Evolutionary conservation across 768 basidiomycete genomes (phyloP).

Genomic region (Hortiboletus flavorubellus): DNA sequence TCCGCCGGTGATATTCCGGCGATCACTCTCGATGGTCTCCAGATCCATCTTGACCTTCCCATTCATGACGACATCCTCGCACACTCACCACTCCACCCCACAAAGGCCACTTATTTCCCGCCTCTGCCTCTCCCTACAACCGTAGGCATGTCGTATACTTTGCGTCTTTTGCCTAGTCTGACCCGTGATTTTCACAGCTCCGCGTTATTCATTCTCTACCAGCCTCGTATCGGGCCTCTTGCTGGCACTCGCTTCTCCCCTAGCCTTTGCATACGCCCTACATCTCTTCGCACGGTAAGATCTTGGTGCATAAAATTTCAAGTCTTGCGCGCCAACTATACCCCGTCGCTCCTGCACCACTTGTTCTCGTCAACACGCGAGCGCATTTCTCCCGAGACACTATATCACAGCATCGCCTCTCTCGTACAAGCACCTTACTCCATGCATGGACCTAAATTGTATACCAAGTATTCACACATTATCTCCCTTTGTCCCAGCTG

Average conservation of each 20-base stretch:
- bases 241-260: slow-evolving; percentile 13
- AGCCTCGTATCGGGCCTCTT: slow-evolving; percentile 16
- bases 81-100: slow-evolving; percentile 23
- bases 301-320: neutral
- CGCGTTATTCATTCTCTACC: slow-evolving; percentile 11
- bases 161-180: neutral
- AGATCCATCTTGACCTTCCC: slow-evolving; percentile 27
- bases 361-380: no score
- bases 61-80: slow-evolving; percentile 24
- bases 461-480: slow-evolving; percentile 10
- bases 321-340: neutral
- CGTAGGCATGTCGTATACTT: slow-evolving; percentile 14
- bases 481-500: neutral
- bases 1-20: neutral
- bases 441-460: slow-evolving; percentile 16
- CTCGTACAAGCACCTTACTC: slow-evolving; percentile 5
- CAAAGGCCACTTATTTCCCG: slow-evolving; percentile 25
- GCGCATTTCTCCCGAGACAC: neutral
- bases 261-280: slow-evolving; percentile 17
- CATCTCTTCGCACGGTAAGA: slow-evolving; percentile 2
- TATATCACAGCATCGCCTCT: slow-evolving; percentile 9
- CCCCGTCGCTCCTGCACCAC: neutral
- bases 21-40: slow-evolving; percentile 18
- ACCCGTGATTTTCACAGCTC: slow-evolving; percentile 6
- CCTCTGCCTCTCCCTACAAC: slow-evolving; percentile 11